Percentiles rank a stretch among this genome's conserved stretches.
Evolutionary conservation across 2,329 filamentous ascomycete species (phyloP).

Genomic region (Trichoderma sp.): DNA sequence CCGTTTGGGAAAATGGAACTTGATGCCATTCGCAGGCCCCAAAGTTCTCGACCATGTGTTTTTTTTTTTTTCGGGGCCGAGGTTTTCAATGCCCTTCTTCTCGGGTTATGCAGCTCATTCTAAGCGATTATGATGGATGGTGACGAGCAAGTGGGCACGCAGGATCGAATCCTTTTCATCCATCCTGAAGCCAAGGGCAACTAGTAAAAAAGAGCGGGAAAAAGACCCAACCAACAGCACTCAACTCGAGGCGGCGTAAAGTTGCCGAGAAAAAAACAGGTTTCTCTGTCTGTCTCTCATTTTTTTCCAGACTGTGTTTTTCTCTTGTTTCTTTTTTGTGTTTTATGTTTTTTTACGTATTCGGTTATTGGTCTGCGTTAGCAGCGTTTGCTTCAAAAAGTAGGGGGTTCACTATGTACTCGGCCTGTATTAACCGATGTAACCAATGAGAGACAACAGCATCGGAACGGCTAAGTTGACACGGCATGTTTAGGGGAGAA

Average conservation of each 20-base stretch:
- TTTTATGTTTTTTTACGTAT: background rate
- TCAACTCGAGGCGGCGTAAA: background rate
- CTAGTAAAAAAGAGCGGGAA: background rate
- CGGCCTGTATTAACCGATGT: background rate
- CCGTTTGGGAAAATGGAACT: background rate
- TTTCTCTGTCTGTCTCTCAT: background rate
- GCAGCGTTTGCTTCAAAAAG: background rate
- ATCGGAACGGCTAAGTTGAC: background rate
- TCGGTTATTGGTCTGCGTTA: constrained; percentile 1
- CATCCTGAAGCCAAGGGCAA: background rate
- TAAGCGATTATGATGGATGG: background rate
- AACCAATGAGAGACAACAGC: constrained; percentile 4
- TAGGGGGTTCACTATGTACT: background rate
- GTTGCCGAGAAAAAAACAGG: background rate
- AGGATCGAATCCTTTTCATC: constrained; percentile 6
- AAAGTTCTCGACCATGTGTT: background rate
- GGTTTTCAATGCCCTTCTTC: background rate
- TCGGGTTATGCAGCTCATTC: background rate
- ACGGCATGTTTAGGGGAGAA: background rate
- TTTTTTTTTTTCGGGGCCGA: background rate
- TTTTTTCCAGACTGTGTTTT: background rate
- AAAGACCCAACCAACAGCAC: background rate
- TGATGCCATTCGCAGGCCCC: background rate
- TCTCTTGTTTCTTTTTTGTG: background rate
- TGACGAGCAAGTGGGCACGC: background rate